Evolutionary conservation across 345 rosid genomes (phyloP), one percentile per base, ranked within the genome.

Genomic region (Arabidopsis suecica): DNA sequence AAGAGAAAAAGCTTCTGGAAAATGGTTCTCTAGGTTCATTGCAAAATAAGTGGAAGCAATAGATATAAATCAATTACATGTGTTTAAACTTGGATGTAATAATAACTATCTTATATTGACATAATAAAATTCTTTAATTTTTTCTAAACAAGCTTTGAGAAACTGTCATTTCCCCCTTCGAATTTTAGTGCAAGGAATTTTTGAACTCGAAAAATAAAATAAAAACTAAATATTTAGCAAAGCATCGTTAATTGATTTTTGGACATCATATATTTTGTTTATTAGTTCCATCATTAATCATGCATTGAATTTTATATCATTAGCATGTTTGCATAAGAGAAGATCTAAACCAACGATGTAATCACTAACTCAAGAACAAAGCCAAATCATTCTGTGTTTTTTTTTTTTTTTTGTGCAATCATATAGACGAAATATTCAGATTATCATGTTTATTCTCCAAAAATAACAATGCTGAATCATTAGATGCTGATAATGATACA

Each of bases 11-110:
- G 48, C 20, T 38, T 75, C 73, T 18, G 81, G 74, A 34, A 56
- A 73, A 65, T 72, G 79, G 77, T 82, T 63, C 28, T 82, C 81
- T 62, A 87, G 8, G 34, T 78, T 80, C 77, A 56, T 78, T 75
- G 22, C 44, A 28, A 13, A 63, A 32, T 42, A 53, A 51, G 25
- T 5, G 14, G 42, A 38, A 28, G 6, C 30, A 7, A 48, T 28
- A 9, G 4, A 60, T 32, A 40, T 51, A 50, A 3, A 25, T 60
- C 38, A 14, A 6, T 6, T 37, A 4, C 7, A 2, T 61, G 40
- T 16, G 44, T 49, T 6, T 48, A 71, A 49, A 50, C 33, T 37
- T 5, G 7, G 12, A 51, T 62, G 13, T 48, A 50, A 42, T 48
- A 50, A 42, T 36, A 36, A 44, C 50, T 28, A 28, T 28, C 4